Conservation (phyloP, 345 rosid species). For the Noccaea caerulescens region DNA sequence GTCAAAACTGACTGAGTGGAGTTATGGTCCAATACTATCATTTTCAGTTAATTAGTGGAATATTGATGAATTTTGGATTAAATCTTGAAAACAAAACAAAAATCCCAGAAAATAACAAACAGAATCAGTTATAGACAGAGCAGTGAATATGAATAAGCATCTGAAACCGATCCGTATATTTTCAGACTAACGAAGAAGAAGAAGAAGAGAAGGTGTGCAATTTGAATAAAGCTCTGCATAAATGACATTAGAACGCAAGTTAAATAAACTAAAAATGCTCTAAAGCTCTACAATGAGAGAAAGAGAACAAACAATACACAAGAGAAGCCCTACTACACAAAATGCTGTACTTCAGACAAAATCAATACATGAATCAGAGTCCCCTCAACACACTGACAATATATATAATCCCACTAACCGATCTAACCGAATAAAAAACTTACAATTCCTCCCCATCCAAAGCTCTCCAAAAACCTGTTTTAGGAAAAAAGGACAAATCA, state of each 20-base stretch:
- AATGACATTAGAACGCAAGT: constrained; percentile 10
- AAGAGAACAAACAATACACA: constrained; percentile 37
- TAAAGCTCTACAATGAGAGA: constrained; percentile 45
- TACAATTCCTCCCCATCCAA: constrained; percentile 4
- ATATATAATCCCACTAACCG: constrained; percentile 26
- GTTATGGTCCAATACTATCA: constrained; percentile 26
- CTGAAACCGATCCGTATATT: background rate
- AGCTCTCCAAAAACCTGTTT: constrained; percentile 35
- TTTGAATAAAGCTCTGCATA: constrained; percentile 13
- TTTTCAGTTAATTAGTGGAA: background rate
- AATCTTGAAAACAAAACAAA: background rate
- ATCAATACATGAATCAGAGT: constrained; percentile 36
- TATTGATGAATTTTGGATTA: background rate
- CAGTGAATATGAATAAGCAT: constrained; percentile 20
- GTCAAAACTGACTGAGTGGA: constrained; percentile 30
- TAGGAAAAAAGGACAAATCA: background rate
- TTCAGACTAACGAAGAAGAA: constrained; percentile 8
- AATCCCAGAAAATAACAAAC: background rate
- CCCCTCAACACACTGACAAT: constrained; percentile 26
- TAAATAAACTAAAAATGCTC: constrained; percentile 35
- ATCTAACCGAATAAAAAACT: constrained; percentile 36
- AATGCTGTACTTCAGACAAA: constrained; percentile 27
- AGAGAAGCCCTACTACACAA: constrained; percentile 44
- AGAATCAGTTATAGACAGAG: background rate
- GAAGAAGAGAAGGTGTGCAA: background rate